Percentiles rank a stretch among this genome's conserved stretches.
These are phyloP conservation scores for Aurifilum marmelostoma DNA, from an alignment of 2,329 filamentous ascomycete genomes.

Conservation along the genomic window DNA sequence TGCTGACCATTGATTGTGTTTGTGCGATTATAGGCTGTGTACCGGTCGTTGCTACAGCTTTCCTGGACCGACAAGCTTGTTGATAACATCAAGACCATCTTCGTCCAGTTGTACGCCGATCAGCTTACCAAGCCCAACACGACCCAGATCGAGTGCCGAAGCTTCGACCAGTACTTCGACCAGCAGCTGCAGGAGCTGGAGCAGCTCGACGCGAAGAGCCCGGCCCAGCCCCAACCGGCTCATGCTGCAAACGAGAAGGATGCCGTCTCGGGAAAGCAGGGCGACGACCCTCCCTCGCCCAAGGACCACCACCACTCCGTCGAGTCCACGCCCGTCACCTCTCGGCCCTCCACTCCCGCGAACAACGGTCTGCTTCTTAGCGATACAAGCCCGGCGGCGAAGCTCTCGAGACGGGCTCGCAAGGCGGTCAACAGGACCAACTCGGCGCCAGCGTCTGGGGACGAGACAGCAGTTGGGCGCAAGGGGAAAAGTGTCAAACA, in stretches of 20 bases:
- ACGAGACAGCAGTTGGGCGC: constrained; percentile 65
- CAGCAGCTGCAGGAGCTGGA: constrained; percentile 86
- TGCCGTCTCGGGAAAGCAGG: constrained; percentile 40
- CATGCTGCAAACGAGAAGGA: constrained; percentile 39
- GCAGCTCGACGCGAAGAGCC: constrained; percentile 50
- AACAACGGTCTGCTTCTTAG: constrained; percentile 74
- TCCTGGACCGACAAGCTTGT: constrained; percentile 97
- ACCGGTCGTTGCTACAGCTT: constrained; percentile 91
- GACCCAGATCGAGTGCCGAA: constrained; percentile 74
- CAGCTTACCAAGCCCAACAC: constrained; percentile 82
- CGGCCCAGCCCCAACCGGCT: constrained; percentile 33
- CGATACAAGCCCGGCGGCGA: constrained; percentile 65
- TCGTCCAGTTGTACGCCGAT: constrained; percentile 86
- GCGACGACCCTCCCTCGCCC: constrained; percentile 43
- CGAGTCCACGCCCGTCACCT: constrained; percentile 73
- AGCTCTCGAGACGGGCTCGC: constrained; percentile 79
- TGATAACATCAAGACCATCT: constrained; percentile 91
- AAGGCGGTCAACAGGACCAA: constrained; percentile 68
- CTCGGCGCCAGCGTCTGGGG: constrained; percentile 76
- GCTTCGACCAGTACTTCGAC: constrained; percentile 93
- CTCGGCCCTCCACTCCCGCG: constrained; percentile 76
- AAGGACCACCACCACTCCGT: constrained; percentile 51
- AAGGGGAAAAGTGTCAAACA: constrained; percentile 61
- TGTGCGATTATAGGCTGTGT: constrained; percentile 73
- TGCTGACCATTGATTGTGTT: constrained; percentile 1